Evolutionary conservation across 352 stramenopile genomes (phyloP), one percentile per base, ranked within the genome.

Genomic region (Aphanomyces invadans): DNA sequence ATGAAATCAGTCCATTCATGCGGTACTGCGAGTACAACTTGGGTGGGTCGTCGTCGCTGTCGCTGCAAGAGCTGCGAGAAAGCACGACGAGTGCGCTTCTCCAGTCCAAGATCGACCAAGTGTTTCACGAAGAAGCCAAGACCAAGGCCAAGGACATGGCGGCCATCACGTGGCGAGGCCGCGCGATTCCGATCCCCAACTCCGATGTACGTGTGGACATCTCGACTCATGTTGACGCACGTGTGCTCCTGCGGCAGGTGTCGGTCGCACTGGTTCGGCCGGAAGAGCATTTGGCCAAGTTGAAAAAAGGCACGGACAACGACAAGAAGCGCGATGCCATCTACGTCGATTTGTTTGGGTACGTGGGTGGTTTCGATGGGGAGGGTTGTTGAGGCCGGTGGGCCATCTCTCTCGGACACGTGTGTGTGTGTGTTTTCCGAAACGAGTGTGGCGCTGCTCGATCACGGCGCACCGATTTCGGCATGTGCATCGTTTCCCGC

Each of bases 11-110:
- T 69, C 84, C 84, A 25, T 91, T 93, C 60, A 88, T 93, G 54
- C 82, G 84, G 42, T 93, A 91, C 71, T 93, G 79, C 38, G 81
- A 93, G 74, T 83, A 93, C 71, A 82, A 83, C 53, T 66, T 93
- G 44, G 73, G 74, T 9, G 71, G 90, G 21, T 65, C 67, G 1
- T 72, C 76, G 26, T 73, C 70, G 26, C 76, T 70, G 25, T 71
- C 76, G 39, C 55, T 64, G 3, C 55, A 64, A 45, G 55, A 64
- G n/a, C 33, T 64, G n/a, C 55, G 55, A 23, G 55, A 64, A 46
- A 79, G 80, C 33, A 82, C 80, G 10, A 90, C 77, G 33, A 89
- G 83, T 61, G 76, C 82, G 44, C 67, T 93, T 36, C 55, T 93
- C 70, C 82, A 91, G 71, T 89, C 82, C 44, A 93, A 93, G 74